Evolutionary conservation across 495 filamentous ascomycete genomes (phyloP), one percentile per base, ranked within the genome.

Genomic region (Mycothermus thermophilus): DNA sequence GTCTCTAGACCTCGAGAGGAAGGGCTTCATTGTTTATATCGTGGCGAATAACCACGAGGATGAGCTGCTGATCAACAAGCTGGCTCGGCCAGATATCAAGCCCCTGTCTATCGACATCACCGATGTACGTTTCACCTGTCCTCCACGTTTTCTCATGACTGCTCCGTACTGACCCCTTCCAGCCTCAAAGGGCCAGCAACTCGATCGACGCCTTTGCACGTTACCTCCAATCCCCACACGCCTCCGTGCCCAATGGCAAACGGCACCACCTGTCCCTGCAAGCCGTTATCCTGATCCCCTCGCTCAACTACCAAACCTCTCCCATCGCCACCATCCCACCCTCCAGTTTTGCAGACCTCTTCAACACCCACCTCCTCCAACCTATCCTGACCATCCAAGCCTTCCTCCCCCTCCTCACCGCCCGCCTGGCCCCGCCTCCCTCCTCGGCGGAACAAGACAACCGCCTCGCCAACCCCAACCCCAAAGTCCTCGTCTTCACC

Each of bases 1-100:
- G 37, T 73, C 83, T 1, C 50, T 82, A 18, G 92, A 96, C 47
- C 51, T 97, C 37, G 90, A 96, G 55, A 71, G 85, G 32, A 73
- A 86, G 32, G 92, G 92, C 10, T 96, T 93, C 50, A 82, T 96
- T 30, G 86, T 96, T 15, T 96, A 82, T 48, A 64, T 97, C 32
- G 79, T 90, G 0, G 85, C 83, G 40, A 77, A 69, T 38, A 79
- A 72, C 7, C 54, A 71, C 28, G 80, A 90, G 31, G 92, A 96
- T 42, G 92, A 96, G 45, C 67, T 80, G 10, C 55, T 76, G 22
- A 75, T 96, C 18, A 75, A 81, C 32, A 67, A 71, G 24, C 71
- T 92, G 48, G 70, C 78, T 12, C 67, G 85, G 35, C 64, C 69
- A 1, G 90, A 96, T 54, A 80, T 97, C 45, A 67, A 74, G 40